Evolutionary conservation across 2,329 filamentous ascomycete species (phyloP), one percentile per base, ranked within the genome.

Genomic region (Graphilbum fragrans): DNA sequence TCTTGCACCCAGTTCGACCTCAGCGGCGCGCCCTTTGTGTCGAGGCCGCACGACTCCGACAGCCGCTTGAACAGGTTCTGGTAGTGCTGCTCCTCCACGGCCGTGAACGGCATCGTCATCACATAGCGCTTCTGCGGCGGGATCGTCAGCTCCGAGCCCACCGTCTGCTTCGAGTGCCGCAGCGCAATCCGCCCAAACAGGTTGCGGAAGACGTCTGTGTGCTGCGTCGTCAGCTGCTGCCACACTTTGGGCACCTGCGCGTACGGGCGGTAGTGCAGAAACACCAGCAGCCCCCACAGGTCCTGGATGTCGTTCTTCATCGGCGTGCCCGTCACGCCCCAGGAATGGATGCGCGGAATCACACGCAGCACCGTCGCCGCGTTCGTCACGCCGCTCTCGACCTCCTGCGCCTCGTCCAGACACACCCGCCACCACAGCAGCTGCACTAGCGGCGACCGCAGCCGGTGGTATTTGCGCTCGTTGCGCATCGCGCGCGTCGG

Each of bases 281-380:
- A 96, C 1, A 83, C 66, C 1, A 96, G 59, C 5, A 96, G 66
- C 0, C 90, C 90, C 49, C 80, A 78, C 8, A 95, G 66, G 57
- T 95, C 90, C 44, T 55, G 44, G 4, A 57, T 47, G 21, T 52
- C 74, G 49, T 86, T 85, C 49, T 84, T 82, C 31, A 96, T 71
- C 0, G 92, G 92, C 1, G 92, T 98, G 34, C 86, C 92, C 0
- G 86, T 90, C 33, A 98, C 79, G 14, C 82, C 87, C 92, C 92
- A 96, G 2, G 86, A 81, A 60, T 94, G 88, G 48, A 84, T 62
- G 22, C 92, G 74, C 35, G 90, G 87, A 46, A 98, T 81, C 21
- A 82, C 65, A 33, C 79, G 76, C 29, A 87, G 87, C 14, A 95
- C 78, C 37, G 71, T 75, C 1, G 92, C 88, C 22, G 90, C 85